phyloP scores from a whole-genome alignment of 257 asterid genomes.

The Gynochthodes officinalis region DNA sequence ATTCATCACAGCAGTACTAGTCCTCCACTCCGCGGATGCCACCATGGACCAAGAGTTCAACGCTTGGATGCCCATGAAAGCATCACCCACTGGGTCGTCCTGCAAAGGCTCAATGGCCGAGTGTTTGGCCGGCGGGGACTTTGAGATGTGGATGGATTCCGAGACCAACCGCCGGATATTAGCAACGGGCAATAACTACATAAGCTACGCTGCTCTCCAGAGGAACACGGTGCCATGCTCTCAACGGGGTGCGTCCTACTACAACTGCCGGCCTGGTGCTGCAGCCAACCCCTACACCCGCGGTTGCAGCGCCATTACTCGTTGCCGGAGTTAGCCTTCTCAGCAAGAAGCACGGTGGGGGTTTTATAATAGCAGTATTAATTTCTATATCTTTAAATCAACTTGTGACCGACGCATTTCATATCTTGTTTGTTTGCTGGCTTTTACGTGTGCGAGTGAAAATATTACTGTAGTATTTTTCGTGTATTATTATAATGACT shows the following conservation, averaged over 20 bases:
- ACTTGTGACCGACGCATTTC: too few species aligned
- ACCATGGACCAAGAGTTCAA: not conserved
- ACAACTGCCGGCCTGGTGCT: constrained; percentile 81
- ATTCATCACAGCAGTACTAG: constrained; percentile 3
- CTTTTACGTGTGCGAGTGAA: too few species aligned
- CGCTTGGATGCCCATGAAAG: not conserved
- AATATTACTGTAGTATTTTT: too few species aligned
- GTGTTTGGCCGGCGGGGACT: constrained; percentile 58
- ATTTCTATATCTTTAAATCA: too few species aligned
- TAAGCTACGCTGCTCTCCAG: constrained; percentile 90
- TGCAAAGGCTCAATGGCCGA: constrained; percentile 51
- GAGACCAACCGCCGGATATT: constrained; percentile 63
- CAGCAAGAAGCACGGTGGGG: too few species aligned
- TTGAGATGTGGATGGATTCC: constrained; percentile 46
- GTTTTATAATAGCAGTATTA: too few species aligned
- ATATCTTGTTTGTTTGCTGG: too few species aligned
- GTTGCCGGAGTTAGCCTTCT: constrained; percentile 74
- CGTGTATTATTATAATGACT: too few species aligned
- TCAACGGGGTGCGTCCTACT: constrained; percentile 77
- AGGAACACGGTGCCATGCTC: constrained; percentile 74
- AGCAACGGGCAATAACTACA: constrained; percentile 47
- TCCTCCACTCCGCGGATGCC: constrained; percentile 15
- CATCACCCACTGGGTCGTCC: constrained; percentile 19
- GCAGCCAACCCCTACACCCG: constrained; percentile 80
- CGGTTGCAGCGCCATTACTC: constrained; percentile 66